These are phyloP conservation scores for Penicillium antarcticum DNA, from an alignment of 495 filamentous ascomycete genomes.

Conservation along the genomic window DNA sequence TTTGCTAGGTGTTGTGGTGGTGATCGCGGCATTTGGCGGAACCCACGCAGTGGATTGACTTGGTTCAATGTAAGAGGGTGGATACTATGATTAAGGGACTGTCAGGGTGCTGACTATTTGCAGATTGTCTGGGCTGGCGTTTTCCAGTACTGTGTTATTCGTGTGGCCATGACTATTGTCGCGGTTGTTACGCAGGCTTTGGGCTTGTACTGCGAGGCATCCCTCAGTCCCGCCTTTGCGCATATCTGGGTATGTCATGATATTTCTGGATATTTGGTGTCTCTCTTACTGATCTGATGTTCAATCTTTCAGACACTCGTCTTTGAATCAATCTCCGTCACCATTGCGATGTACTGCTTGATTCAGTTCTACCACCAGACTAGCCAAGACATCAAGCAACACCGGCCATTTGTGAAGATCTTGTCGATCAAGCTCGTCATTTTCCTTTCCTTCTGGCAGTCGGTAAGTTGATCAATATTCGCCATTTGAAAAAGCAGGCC, in stretches of 20 bases:
- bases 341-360: slow-evolving; percentile 88
- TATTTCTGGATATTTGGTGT: slow-evolving; percentile 45
- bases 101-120: slow-evolving; percentile 2
- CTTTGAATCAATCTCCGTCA: slow-evolving; percentile 69
- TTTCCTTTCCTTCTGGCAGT: slow-evolving; percentile 94
- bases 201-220: slow-evolving; percentile 73
- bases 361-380: slow-evolving; percentile 88
- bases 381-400: slow-evolving; percentile 60
- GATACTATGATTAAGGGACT: neutral
- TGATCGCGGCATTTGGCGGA: slow-evolving; percentile 63
- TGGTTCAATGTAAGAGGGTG: slow-evolving; percentile 73
- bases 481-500: neutral
- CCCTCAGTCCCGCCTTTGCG: slow-evolving; percentile 71
- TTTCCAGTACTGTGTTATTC: slow-evolving; percentile 88
- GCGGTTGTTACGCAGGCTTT: slow-evolving; percentile 69
- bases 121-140: slow-evolving; percentile 81
- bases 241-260: slow-evolving; percentile 73
- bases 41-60: slow-evolving; percentile 78
- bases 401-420: slow-evolving; percentile 79
- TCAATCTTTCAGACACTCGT: slow-evolving; percentile 50
- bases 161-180: slow-evolving; percentile 78
- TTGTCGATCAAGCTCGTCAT: slow-evolving; percentile 90
- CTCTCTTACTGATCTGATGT: slow-evolving; percentile 18
- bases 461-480: slow-evolving; percentile 33
- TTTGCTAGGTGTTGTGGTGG: slow-evolving; percentile 66